Base-by-base conservation (phyloP, 2,329 filamentous ascomycete species). In the Fusarium euwallaceae region DNA sequence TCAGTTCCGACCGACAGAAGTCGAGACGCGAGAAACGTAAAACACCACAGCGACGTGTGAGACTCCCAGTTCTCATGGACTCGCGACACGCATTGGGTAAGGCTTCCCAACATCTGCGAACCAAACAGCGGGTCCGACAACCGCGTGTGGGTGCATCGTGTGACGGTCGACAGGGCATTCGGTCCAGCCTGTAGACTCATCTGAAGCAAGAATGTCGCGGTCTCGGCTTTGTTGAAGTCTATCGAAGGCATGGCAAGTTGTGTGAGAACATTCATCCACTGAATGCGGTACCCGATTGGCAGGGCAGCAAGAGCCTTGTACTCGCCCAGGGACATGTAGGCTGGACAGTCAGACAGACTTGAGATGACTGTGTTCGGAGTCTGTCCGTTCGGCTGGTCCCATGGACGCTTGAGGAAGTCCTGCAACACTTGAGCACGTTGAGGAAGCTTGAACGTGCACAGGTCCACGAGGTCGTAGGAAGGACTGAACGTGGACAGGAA, bases 341-440 rank as follows among this genome's bases (percentile, higher is more conserved):
- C 12, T 0, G 90, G 89, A 59, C 89, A 91, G 0, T 78, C 61
- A 0, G 74, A 80, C 66, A 90, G 88, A 1, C 76, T 79, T 0
- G 90, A 85, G 14, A 93, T 84, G 0, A 89, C 86, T 0, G 83
- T 73, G 66, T 93, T 93, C 0, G 88, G 82, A 1, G 72, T 70
- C 22, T 69, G 22, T 0, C 76, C 74, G 6, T 74, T 37, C 4
- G 74, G 72, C 1, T 27, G 3, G 0, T 6, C 0, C 58, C 65
- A 71, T 1, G 61, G 67, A 1, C 68, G 75, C 1, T 36, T 10
- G 5, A 79, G 61, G 10, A 78, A 80, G 4, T 16, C 51, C 2
- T 73, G 43, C 60, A 80, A 24, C 4, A 32, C 22, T 4, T 60
- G 5, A 9, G 72, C 64, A 11, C 60, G 65, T 1, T 22, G 4